Conservation (phyloP, 1,139 yeast genomes). For the Arxiozyma slooffiae region DNA sequence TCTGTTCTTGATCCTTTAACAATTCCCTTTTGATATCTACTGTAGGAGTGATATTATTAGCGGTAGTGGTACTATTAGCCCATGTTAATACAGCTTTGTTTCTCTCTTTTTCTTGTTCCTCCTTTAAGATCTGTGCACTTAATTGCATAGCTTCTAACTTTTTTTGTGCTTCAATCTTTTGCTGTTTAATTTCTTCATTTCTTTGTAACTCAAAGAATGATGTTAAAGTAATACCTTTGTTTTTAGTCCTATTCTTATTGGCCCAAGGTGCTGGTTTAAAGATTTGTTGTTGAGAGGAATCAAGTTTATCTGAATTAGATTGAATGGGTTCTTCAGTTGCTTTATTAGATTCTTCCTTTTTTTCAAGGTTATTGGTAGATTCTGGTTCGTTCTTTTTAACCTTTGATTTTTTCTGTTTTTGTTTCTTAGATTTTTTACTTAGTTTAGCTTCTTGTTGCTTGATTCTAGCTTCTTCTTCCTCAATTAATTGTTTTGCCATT, state of each 20-base stretch:
- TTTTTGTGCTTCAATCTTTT: conserved; percentile 8
- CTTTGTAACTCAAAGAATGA: conserved; percentile 9
- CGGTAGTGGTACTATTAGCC: conserved; percentile 23
- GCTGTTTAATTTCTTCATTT: conserved; percentile 14
- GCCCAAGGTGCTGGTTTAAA: conserved; percentile 38
- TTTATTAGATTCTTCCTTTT: neutral
- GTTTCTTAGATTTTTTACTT: conserved; percentile 1
- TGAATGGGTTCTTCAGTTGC: neutral
- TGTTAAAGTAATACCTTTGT: conserved; percentile 1
- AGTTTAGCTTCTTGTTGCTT: conserved; percentile 1
- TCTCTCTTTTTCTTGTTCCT: conserved; percentile 17
- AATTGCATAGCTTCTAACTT: conserved; percentile 11
- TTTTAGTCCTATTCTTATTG: conserved; percentile 24
- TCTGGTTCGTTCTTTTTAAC: conserved; percentile 3
- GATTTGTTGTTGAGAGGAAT: neutral
- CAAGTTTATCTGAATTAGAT: neutral
- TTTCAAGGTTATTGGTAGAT: neutral
- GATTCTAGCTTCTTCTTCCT: conserved; percentile 18
- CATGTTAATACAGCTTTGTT: conserved; percentile 24
- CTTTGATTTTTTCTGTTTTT: conserved; percentile 5
- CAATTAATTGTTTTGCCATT: conserved; percentile 18
- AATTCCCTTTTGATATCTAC: conserved; percentile 18
- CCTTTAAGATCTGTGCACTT: conserved; percentile 17
- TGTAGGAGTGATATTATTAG: conserved; percentile 9
- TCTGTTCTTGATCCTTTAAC: conserved; percentile 6